phyloP scores from a whole-genome alignment of 2,329 filamentous ascomycete genomes.

The Paecilomyces niveus region DNA sequence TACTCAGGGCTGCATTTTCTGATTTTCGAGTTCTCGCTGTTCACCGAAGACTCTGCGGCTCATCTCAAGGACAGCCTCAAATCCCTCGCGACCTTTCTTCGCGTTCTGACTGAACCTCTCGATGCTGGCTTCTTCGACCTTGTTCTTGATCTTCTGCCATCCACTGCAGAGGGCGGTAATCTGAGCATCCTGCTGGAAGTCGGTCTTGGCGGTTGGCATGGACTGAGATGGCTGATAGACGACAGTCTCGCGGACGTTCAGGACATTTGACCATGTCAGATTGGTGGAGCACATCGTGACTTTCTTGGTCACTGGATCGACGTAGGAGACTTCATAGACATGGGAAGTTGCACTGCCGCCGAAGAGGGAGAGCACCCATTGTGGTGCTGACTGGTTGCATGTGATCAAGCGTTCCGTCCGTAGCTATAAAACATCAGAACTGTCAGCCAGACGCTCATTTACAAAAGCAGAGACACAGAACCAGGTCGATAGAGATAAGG shows the following conservation, averaged over 20 bases:
- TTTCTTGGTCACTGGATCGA: slow-evolving; percentile 73
- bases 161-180: slow-evolving; percentile 93
- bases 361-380: slow-evolving; percentile 64
- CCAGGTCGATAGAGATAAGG: neutral
- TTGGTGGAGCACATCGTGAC: slow-evolving; percentile 97
- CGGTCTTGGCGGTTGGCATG: slow-evolving; percentile 53
- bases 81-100: slow-evolving; percentile 81
- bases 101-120: slow-evolving; percentile 90
- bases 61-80: slow-evolving; percentile 91
- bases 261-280: slow-evolving; percentile 82
- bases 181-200: slow-evolving; percentile 82
- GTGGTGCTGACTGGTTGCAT: slow-evolving; percentile 41
- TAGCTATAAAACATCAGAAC: slow-evolving; percentile 40
- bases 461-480: neutral
- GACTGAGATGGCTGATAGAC: slow-evolving; percentile 61
- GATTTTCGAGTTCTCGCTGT: slow-evolving; percentile 61
- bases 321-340: slow-evolving; percentile 93
- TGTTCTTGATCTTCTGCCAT: slow-evolving; percentile 95
- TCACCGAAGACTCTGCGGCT: slow-evolving; percentile 85
- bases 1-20: slow-evolving; percentile 28
- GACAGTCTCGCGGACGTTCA: slow-evolving; percentile 90
- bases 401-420: slow-evolving; percentile 62
- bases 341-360: slow-evolving; percentile 74
- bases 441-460: neutral
- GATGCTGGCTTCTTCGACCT: slow-evolving; percentile 86